phyloP scores from a whole-genome alignment of 78 protist genomes.

The Dictyostelium intermedium region DNA sequence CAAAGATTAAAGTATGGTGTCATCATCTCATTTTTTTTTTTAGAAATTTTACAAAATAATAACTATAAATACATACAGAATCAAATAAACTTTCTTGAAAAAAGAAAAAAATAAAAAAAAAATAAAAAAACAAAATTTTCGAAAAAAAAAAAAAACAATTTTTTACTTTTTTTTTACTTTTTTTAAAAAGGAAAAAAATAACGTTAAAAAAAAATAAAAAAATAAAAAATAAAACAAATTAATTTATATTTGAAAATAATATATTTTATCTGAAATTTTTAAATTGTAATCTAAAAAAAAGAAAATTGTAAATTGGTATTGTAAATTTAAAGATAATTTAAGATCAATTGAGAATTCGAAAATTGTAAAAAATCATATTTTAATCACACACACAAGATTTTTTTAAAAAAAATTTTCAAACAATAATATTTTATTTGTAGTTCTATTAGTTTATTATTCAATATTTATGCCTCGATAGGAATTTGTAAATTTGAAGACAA shows the following conservation, averaged over 20 bases:
- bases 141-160: no score
- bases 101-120: no score
- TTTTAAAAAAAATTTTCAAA: background rate
- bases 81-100: no score
- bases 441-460: background rate
- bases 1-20: slow-evolving; percentile 14
- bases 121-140: no score
- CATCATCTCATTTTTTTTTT: background rate
- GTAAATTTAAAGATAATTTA: background rate
- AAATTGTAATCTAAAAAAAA: background rate
- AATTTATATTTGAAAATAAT: no score
- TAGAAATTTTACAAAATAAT: no score
- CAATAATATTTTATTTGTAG: background rate
- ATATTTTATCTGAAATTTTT: background rate
- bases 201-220: background rate
- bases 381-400: background rate
- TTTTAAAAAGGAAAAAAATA: no score
- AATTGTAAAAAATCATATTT: background rate
- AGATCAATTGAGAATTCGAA: background rate
- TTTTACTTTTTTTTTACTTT: no score
- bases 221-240: background rate
- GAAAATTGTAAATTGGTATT: background rate
- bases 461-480: background rate
- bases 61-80: no score
- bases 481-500: background rate